Evolutionary conservation across 2,329 filamentous ascomycete genomes (phyloP), one percentile per base, ranked within the genome.

Genomic region (Colletotrichum sp.): DNA sequence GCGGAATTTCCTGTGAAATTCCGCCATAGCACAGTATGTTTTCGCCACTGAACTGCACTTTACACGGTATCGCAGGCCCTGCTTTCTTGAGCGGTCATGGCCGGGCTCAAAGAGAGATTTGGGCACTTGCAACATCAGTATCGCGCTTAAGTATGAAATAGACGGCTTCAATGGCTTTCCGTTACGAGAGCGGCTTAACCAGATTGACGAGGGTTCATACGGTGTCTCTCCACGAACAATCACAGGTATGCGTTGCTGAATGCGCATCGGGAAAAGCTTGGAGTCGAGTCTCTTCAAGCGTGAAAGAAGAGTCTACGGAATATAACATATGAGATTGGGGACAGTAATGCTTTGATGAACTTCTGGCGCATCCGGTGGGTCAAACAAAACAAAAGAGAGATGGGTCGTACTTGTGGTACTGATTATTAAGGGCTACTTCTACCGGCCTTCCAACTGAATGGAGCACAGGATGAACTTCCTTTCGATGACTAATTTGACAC

Each of bases 41-140:
- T 22, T 22, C 9, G 0, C 1, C 6, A 22, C 44, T 22, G 0
- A 22, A 6, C n/a, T 22, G n/a, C n/a, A 48, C n/a, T 48, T 8
- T 22, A 22, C 44, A 48, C 44, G 44, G 44, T 48, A 48, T 4
- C 6, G 5, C 11, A 48, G 11, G 2, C 19, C 0, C 11, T 48
- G n/a, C 3, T 4, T 48, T 1, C 19, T 22, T 22, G 44, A n/a
- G 44, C 13, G n/a, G 22, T 13, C 19, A 22, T 48, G 44, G 44
- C n/a, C 19, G 44, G 44, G 44, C n/a, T 7, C 11, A 4, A 48
- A 6, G 44, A 22, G 3, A 2, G 19, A 3, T 48, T 7, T 11
- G n/a, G 3, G 5, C n/a, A 7, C 6, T 6, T 48, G 44, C 19
- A 22, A 48, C 44, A 22, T 6, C 6, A 12, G 0, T 48, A n/a